Percentiles rank a stretch among this genome's conserved stretches.
Conservation (phyloP, 2,329 filamentous ascomycete species). For the Botrytis byssoidea region DNA sequence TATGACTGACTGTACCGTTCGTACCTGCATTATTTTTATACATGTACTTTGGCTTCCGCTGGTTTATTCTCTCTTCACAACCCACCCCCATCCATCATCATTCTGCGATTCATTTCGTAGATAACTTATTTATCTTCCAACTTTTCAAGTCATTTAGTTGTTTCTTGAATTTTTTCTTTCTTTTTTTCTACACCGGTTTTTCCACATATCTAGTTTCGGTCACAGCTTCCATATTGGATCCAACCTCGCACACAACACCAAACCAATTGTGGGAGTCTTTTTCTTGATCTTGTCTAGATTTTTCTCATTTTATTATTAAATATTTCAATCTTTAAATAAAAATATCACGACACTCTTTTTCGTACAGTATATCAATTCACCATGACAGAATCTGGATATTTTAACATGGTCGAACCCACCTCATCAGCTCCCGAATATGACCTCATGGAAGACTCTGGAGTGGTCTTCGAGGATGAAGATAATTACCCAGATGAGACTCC, state of each 20-base stretch:
- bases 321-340: constrained; percentile 5
- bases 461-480: constrained; percentile 13
- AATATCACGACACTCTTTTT: constrained; percentile 16
- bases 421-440: constrained; percentile 1
- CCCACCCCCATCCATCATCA: background rate
- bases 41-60: background rate
- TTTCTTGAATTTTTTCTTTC: constrained; percentile 10
- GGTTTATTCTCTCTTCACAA: constrained; percentile 15
- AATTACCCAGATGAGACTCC: constrained; percentile 13
- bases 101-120: constrained; percentile 4
- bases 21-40: constrained; percentile 23
- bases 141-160: constrained; percentile 17
- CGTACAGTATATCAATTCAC: background rate
- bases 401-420: background rate
- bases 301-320: background rate
- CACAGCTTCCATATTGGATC: background rate
- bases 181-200: background rate
- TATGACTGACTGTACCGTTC: background rate
- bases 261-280: background rate
- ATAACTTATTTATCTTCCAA: constrained; percentile 1
- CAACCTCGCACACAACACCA: background rate
- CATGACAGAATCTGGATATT: constrained; percentile 17
- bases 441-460: constrained; percentile 15
- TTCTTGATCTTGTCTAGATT: background rate
- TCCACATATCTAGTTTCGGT: background rate